Base-by-base conservation (phyloP, 495 filamentous ascomycete genomes). In the Penicillium pulvis region DNA sequence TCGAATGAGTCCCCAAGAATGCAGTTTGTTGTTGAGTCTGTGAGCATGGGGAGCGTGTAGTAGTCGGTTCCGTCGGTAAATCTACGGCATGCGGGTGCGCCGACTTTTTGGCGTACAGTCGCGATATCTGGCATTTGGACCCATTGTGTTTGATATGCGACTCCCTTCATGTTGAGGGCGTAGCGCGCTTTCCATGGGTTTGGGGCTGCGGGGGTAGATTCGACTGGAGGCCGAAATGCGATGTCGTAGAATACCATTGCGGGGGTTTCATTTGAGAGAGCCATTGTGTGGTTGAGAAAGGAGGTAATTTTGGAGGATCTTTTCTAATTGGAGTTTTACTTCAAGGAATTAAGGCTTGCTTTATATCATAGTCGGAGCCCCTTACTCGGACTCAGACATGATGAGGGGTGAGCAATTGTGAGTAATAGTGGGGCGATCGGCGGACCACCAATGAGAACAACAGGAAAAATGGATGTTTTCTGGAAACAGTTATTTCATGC, bases 131-230 rank as follows among this genome's bases (percentile, higher is more conserved):
- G 79, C 0, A 87, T 43, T 0, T 66, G 58, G 1, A 84, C 76
- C 83, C 82, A 84, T 24, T 63, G 46, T n/a, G 85, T 87, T 14
- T 53, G 53, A 74, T 81, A 85, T 2, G 77, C 69, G 5, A 77
- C 30, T 30, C 42, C n/a, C 60, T 85, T 87, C 80, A 84, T 85
- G 72, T 97, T 86, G 33, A 89, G 80, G 0, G 86, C 83, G 16
- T 71, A 65, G 4, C 85, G 82, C 42, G 73, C 54, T 65, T 88
- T 88, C 80, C 82, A 86, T 4, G 85, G 84, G 65, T 89, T 89
- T 5, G 79, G 79, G 0, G 53, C 41, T 17, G 79, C 66, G 57
- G 62, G 61, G 56, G 28, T 51, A 63, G 45, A 75, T 30, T 75
- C 63, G 4, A 67, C 57, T 51, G 82, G 75, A 8, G 70, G 68